These are phyloP conservation scores for Arthrobotrys entomopaga DNA, from an alignment of 2,329 filamentous ascomycete species.

Conservation along the genomic window DNA sequence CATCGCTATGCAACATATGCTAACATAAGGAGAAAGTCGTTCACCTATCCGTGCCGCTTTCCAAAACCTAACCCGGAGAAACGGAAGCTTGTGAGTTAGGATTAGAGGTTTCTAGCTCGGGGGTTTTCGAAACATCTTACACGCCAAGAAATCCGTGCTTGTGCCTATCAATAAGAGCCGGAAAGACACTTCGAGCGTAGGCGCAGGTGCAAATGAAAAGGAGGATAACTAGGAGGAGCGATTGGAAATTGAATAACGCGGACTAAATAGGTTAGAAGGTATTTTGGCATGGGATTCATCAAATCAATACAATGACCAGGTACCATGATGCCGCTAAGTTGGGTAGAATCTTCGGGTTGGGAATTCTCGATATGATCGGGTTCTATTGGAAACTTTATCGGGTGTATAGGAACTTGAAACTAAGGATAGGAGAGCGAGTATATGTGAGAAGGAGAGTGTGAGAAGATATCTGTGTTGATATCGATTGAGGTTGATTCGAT, in stretches of 20 bases:
- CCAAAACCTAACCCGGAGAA: slow-evolving; percentile 72
- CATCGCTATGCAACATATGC: slow-evolving; percentile 92
- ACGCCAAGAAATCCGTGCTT: slow-evolving; percentile 76
- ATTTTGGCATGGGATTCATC: not conserved
- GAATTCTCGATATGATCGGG: too few relatives aligned
- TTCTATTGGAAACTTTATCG: too few relatives aligned
- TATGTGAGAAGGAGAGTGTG: too few relatives aligned
- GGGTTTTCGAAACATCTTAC: slow-evolving; percentile 60
- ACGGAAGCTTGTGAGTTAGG: too few relatives aligned
- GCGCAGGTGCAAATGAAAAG: slow-evolving; percentile 95
- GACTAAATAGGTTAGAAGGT: slow-evolving; percentile 69
- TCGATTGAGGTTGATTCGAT: too few relatives aligned
- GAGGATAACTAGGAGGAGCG: slow-evolving; percentile 90
- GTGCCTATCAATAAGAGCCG: slow-evolving; percentile 88
- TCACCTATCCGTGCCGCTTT: slow-evolving; percentile 94
- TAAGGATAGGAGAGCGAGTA: too few relatives aligned
- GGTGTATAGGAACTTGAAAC: too few relatives aligned
- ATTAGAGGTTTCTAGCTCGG: slow-evolving; percentile 15
- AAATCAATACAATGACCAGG: not conserved
- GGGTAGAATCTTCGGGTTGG: too few relatives aligned
- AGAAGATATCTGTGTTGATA: too few relatives aligned
- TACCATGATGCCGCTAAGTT: too few relatives aligned
- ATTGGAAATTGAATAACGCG: slow-evolving; percentile 98
- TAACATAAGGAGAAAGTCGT: slow-evolving; percentile 92
- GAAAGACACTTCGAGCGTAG: slow-evolving; percentile 90